These are phyloP conservation scores for Batrachochytrium dendrobatidis DNA, from an alignment of 371 early-diverging fungal genomes.

Conservation along the genomic window DNA sequence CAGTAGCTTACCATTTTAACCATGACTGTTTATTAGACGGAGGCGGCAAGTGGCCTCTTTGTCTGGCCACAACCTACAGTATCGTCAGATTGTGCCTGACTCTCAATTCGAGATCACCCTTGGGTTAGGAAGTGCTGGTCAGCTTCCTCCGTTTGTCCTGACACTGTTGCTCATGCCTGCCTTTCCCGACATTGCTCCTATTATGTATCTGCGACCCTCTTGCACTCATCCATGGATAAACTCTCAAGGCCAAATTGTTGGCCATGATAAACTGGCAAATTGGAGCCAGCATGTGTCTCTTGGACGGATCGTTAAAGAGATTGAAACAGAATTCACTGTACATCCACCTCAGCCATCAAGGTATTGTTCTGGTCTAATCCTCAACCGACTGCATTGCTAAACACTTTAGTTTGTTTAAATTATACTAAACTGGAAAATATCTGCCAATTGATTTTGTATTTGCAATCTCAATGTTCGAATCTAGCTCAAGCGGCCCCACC, in stretches of 20 bases:
- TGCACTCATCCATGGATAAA: constrained; percentile 11
- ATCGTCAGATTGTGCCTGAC: background rate
- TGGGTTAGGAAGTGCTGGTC: background rate
- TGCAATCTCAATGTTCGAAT: no score
- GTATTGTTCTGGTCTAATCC: no score
- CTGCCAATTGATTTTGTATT: no score
- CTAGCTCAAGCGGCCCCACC: no score
- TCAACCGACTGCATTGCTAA: no score
- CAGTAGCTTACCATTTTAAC: no score
- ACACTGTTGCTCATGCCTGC: constrained; percentile 7
- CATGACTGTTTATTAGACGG: no score
- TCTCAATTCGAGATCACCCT: background rate
- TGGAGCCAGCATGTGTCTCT: constrained; percentile 10
- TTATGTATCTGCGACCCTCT: constrained; percentile 3
- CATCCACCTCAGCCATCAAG: constrained; percentile 10
- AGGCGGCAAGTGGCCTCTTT: background rate
- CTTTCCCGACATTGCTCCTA: constrained; percentile 11
- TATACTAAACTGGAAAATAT: no score
- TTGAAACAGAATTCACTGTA: constrained; percentile 16
- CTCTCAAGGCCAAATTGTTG: constrained; percentile 9
- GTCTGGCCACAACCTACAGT: background rate
- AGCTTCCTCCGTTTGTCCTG: background rate
- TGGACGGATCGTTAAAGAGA: constrained; percentile 19
- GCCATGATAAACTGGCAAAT: constrained; percentile 16
- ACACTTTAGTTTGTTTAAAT: no score